A percentile compares a stretch with the other conserved stretches of the same genome.
Evolutionary conservation across 2,329 filamentous ascomycete species (phyloP).

Genomic region (Fusarium falciforme): DNA sequence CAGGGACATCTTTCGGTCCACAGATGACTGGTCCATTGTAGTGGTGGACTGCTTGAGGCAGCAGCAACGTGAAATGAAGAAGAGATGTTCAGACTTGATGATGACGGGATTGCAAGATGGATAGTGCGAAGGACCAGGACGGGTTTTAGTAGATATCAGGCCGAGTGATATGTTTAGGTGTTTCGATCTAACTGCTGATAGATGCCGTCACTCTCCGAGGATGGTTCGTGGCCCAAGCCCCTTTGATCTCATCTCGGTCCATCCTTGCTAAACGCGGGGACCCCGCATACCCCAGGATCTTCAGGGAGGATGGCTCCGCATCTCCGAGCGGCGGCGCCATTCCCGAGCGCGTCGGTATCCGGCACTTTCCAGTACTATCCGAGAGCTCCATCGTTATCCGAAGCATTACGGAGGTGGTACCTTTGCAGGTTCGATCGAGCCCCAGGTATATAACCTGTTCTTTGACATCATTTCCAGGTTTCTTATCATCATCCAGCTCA

Average conservation of each 20-base stretch:
- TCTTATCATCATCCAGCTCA: neutral
- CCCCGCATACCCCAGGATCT: slow-evolving; percentile 14
- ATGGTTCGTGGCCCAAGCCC: neutral
- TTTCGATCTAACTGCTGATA: neutral
- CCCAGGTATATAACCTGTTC: neutral
- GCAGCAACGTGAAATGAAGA: neutral
- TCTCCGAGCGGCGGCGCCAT: neutral
- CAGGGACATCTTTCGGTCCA: slow-evolving; percentile 13
- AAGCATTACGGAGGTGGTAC: neutral
- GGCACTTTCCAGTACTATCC: slow-evolving; percentile 22
- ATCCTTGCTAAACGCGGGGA: slow-evolving; percentile 1
- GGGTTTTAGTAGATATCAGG: neutral
- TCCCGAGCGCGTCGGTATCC: slow-evolving; percentile 2
- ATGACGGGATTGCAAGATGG: neutral
- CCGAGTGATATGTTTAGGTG: neutral
- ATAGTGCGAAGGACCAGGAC: neutral
- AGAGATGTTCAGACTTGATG: neutral
- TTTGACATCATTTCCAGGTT: neutral
- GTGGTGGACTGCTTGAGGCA: neutral
- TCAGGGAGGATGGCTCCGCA: neutral
- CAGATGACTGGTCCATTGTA: neutral
- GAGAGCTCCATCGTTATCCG: slow-evolving; percentile 6
- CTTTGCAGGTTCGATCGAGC: neutral
- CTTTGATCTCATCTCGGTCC: neutral
- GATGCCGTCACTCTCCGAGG: slow-evolving; percentile 12